phyloP scores from a whole-genome alignment of 305 asterid genomes.

The Fraxinus sp. region DNA sequence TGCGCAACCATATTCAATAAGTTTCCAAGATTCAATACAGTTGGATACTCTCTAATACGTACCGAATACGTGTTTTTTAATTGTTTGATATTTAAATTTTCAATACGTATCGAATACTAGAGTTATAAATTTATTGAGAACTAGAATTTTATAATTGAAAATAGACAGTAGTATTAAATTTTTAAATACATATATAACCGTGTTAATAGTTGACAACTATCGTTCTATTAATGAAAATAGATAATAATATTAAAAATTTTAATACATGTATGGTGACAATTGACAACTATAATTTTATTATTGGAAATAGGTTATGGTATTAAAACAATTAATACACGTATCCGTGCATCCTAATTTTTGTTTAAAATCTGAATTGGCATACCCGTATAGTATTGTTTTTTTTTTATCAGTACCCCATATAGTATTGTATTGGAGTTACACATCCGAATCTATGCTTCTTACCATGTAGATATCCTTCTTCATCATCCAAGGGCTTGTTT shows the following conservation, averaged over 20 bases:
- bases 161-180: background rate
- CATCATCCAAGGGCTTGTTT: background rate
- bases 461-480: background rate
- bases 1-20: background rate
- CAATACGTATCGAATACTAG: background rate
- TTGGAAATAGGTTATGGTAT: background rate
- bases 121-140: background rate
- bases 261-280: background rate
- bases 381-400: background rate
- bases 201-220: background rate
- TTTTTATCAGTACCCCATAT: too few species aligned
- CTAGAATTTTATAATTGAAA: background rate
- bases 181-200: background rate
- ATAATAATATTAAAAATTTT: too few species aligned
- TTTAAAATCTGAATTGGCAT: background rate
- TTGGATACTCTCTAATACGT: background rate
- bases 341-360: background rate
- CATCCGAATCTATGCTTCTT: background rate
- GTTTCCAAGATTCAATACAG: background rate
- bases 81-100: too few species aligned
- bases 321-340: too few species aligned
- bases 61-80: background rate
- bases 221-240: background rate
- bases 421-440: background rate
- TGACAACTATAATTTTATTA: background rate